These are phyloP conservation scores for Tilletia indica DNA, from an alignment of 1,284 basidiomycete species.

Conservation along the genomic window DNA sequence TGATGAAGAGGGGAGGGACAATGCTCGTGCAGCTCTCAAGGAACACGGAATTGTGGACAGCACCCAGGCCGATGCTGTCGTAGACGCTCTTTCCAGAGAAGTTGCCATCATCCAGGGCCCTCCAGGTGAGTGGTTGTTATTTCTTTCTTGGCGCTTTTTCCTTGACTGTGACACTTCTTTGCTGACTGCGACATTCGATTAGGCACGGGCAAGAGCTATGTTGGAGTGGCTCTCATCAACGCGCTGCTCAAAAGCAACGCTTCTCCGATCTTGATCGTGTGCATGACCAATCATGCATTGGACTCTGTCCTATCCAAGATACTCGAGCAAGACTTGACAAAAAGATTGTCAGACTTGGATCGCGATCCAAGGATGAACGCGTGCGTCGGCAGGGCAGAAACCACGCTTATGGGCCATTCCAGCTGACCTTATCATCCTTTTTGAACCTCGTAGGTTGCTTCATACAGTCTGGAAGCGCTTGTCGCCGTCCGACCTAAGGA, in stretches of 20 bases:
- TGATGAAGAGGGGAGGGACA: conserved; percentile 57
- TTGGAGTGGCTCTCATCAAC: conserved; percentile 67
- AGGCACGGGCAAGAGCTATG: conserved; percentile 61
- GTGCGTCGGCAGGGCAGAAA: conserved; percentile 55
- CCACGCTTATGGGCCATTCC: no score
- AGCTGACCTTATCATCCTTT: no score
- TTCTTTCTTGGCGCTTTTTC: background rate
- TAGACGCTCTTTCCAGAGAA: conserved; percentile 66
- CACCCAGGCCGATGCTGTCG: conserved; percentile 68
- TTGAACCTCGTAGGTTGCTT: background rate
- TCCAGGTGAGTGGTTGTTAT: conserved; percentile 63
- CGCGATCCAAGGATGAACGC: conserved; percentile 64
- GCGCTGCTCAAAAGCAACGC: conserved; percentile 63
- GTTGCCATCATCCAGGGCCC: conserved; percentile 71
- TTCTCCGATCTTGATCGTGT: conserved; percentile 67
- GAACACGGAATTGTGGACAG: conserved; percentile 62
- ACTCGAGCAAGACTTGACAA: conserved; percentile 66
- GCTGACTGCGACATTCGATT: conserved; percentile 54
- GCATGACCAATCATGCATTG: conserved; percentile 73
- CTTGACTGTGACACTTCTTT: conserved; percentile 58
- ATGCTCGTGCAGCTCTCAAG: conserved; percentile 59
- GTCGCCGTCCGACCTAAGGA: background rate
- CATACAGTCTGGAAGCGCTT: conserved; percentile 9
- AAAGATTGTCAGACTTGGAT: conserved; percentile 68
- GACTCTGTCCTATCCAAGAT: conserved; percentile 69